Evolutionary conservation across 768 basidiomycete genomes (phyloP), one percentile per base, ranked within the genome.

Genomic region (Phylloporus arenicola): DNA sequence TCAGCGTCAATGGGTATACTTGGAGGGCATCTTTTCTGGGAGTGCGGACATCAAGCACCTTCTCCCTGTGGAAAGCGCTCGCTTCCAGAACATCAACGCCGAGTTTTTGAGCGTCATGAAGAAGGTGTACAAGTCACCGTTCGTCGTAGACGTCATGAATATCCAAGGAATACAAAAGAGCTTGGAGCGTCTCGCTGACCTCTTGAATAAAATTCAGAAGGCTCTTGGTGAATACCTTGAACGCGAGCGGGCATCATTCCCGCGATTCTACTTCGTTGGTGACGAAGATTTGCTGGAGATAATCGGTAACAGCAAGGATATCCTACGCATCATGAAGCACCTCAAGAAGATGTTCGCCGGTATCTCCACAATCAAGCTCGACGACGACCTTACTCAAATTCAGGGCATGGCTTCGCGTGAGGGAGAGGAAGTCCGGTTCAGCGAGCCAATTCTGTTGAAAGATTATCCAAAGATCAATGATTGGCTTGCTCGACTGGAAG

Each of bases 271-370:
- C 72, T 99, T 99, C 61, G 93, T 99, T 47, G 96, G 96, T 61
- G 96, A 99, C 70, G 96, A 99, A 65, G 96, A 99, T 65, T 72
- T 99, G 53, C 78, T 99, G 55, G 96, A 99, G 69, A 99, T 99
- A 60, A 98, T 99, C 56, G 96, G 96, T 56, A 99, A 99, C 74
- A 96, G 92, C 79, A 99, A 97, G 69, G 94, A 98, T 63, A 96
- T 98, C 58, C 71, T 92, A 39, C 88, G 96, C 34, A 90, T 98
- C 69, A 92, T 96, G 91, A 99, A 99, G 61, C 96, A 98, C 72
- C 77, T 99, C 52, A 98, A 97, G 76, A 99, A 99, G 79, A 99
- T 99, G 96, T 99, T 99, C 70, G 96, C 96, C 19, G 96, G 96
- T 24, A 86, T 99, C 34, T 86, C 92, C 1, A 93, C 92, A 0